Percentiles rank a stretch among this genome's conserved stretches.
Evolutionary conservation across 768 basidiomycete genomes (phyloP).

Genomic region (Trametes cinnabarina): DNA sequence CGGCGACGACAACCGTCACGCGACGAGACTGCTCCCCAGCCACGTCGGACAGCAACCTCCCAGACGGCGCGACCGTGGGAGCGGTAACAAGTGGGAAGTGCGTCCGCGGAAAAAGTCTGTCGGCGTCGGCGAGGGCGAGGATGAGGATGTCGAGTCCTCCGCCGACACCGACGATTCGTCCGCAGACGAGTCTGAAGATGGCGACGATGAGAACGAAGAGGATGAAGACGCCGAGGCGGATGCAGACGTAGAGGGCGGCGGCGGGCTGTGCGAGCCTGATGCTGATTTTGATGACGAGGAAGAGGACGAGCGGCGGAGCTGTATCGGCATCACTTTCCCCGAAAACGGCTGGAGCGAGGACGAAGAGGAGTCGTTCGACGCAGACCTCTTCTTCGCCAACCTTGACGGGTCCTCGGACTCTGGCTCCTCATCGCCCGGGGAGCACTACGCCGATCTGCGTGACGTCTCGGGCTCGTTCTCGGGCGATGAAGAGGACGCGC

Average conservation of each 20-base stretch:
- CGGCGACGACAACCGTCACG: neutral
- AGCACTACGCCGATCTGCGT: slow-evolving; percentile 44
- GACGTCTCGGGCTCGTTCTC: slow-evolving; percentile 23
- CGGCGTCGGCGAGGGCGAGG: slow-evolving; percentile 66
- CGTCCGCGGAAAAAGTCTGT: slow-evolving; percentile 69
- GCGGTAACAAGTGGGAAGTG: slow-evolving; percentile 59
- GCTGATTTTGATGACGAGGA: slow-evolving; percentile 27
- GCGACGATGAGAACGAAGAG: slow-evolving; percentile 50
- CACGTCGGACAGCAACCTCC: slow-evolving; percentile 19
- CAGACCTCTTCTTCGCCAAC: slow-evolving; percentile 81
- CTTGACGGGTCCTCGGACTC: slow-evolving; percentile 57
- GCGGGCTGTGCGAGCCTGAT: slow-evolving; percentile 14
- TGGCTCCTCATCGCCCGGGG: slow-evolving; percentile 44
- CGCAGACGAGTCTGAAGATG: slow-evolving; percentile 39
- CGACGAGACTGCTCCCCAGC: slow-evolving; percentile 11
- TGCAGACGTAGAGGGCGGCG: slow-evolving; percentile 34
- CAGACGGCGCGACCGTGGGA: slow-evolving; percentile 32
- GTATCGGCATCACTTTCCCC: slow-evolving; percentile 43
- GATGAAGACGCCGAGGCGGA: slow-evolving; percentile 25
- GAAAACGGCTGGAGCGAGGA: slow-evolving; percentile 80
- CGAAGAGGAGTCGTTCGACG: slow-evolving; percentile 74
- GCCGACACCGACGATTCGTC: slow-evolving; percentile 55
- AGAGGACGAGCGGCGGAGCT: slow-evolving; percentile 29
- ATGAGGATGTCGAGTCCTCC: slow-evolving; percentile 57
- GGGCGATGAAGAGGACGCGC: slow-evolving; percentile 29